These are phyloP conservation scores for Didymella arachidicola DNA, from an alignment of 2,329 filamentous ascomycete species.

Conservation along the genomic window DNA sequence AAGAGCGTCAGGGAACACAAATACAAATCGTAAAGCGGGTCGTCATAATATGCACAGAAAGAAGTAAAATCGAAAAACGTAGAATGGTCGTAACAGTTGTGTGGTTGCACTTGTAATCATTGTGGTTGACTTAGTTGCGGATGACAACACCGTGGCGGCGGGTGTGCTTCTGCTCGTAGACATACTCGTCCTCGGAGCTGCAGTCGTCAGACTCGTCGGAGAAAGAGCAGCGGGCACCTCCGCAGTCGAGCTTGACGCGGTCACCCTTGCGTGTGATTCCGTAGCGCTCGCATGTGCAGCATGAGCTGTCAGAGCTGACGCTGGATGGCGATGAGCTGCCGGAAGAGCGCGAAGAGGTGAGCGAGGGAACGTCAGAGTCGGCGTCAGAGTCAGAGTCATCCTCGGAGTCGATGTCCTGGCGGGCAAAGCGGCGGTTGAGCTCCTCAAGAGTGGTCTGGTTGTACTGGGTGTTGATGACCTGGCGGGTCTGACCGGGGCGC, in stretches of 20 bases:
- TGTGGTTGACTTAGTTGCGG: constrained; percentile 35
- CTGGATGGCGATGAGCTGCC: constrained; percentile 71
- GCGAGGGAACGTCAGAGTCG: constrained; percentile 72
- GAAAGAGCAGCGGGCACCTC: constrained; percentile 86
- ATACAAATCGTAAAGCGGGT: constrained; percentile 27
- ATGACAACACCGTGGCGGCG: constrained; percentile 58
- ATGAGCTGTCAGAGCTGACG: constrained; percentile 60
- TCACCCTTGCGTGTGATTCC: constrained; percentile 93
- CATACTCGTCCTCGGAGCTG: constrained; percentile 71
- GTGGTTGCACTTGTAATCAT: constrained; percentile 8
- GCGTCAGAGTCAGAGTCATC: constrained; percentile 75
- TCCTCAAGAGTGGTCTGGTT: constrained; percentile 78
- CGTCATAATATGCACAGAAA: constrained; percentile 43
- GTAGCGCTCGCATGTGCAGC: constrained; percentile 94
- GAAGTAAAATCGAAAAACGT: constrained; percentile 24
- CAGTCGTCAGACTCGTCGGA: constrained; percentile 73
- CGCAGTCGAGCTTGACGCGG: constrained; percentile 95
- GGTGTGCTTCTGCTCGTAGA: constrained; percentile 61
- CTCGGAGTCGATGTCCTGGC: constrained; percentile 70
- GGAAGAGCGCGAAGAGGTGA: constrained; percentile 71
- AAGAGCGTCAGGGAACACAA: constrained; percentile 20
- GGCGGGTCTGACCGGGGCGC: constrained; percentile 84
- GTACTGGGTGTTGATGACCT: constrained; percentile 86
- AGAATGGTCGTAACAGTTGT: constrained; percentile 24
- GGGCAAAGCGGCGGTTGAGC: constrained; percentile 76